These are phyloP conservation scores for Quercus aquifolioides DNA, from an alignment of 306 rosid genomes.

Conservation along the genomic window DNA sequence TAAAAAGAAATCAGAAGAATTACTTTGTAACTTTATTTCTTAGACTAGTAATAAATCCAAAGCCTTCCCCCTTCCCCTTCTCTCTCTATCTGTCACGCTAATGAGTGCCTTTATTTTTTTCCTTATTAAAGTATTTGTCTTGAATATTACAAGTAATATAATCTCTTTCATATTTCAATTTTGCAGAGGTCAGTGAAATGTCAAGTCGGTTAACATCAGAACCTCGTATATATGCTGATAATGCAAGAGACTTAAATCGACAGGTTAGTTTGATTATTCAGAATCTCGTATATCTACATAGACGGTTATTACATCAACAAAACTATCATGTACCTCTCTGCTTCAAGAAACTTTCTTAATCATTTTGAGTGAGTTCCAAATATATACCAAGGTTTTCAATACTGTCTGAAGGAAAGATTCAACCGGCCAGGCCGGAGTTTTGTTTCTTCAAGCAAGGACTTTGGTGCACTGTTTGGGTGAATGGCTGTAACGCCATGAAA, in stretches of 20 bases:
- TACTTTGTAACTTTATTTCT: background rate
- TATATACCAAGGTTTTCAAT: conserved; percentile 19
- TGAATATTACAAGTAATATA: conserved; percentile 9
- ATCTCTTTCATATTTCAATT: conserved; percentile 22
- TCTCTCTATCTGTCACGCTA: background rate
- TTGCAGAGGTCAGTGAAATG: conserved; percentile 97
- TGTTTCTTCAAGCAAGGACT: conserved; percentile 32
- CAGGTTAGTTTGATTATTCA: conserved; percentile 59
- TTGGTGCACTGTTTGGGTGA: conserved; percentile 47
- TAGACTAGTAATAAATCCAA: too few species aligned
- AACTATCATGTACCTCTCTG: too few species aligned
- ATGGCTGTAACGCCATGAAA: conserved; percentile 69
- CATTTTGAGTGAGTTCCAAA: background rate
- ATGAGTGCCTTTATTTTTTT: conserved; percentile 1
- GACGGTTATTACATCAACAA: background rate
- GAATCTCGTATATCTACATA: background rate
- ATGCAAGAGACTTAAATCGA: conserved; percentile 86
- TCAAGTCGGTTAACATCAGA: conserved; percentile 87
- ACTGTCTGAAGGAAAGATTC: conserved; percentile 77
- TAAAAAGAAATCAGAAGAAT: background rate
- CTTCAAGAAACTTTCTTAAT: too few species aligned
- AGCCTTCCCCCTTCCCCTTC: background rate
- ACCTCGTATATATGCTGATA: conserved; percentile 89
- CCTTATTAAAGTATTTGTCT: background rate
- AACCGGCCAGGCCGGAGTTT: conserved; percentile 60